A percentile compares a stretch with the other conserved stretches of the same genome.
Conservation (phyloP, 352 stramenopile genomes). For the Phytophthora foliorum region DNA sequence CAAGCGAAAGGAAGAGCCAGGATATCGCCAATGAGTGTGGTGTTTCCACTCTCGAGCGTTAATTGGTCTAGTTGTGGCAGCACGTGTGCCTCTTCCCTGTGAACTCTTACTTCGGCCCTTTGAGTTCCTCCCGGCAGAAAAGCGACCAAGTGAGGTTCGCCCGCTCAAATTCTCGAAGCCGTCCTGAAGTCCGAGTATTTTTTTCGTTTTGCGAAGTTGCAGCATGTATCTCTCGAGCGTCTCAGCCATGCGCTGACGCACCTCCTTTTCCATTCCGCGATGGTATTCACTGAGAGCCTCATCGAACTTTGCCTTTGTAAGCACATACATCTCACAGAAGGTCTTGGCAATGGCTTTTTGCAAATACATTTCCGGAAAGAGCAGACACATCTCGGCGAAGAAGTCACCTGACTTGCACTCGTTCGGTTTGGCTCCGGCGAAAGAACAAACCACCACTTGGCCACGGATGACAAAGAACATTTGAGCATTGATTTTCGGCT, state of each 20-base stretch:
- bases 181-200: slow-evolving; percentile 66
- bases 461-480: slow-evolving; percentile 84
- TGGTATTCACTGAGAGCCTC: slow-evolving; percentile 64
- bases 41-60: slow-evolving; percentile 4
- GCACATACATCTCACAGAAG: slow-evolving; percentile 83
- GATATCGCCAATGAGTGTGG: slow-evolving; percentile 5
- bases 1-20: slow-evolving; percentile 13
- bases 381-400: slow-evolving; percentile 68
- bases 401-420: slow-evolving; percentile 72
- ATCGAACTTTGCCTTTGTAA: slow-evolving; percentile 73
- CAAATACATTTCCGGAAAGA: slow-evolving; percentile 60
- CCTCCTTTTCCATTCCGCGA: slow-evolving; percentile 32
- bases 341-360: slow-evolving; percentile 79
- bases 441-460: slow-evolving; percentile 54
- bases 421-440: slow-evolving; percentile 52
- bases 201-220: slow-evolving; percentile 81
- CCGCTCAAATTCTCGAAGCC: slow-evolving; percentile 19
- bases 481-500: slow-evolving; percentile 79
- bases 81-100: slow-evolving; percentile 5
- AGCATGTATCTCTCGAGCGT: slow-evolving; percentile 62
- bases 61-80: neutral
- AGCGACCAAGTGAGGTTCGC: slow-evolving; percentile 22
- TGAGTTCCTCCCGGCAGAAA: slow-evolving; percentile 1
- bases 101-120: neutral
- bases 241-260: slow-evolving; percentile 47